phyloP scores from a whole-genome alignment of 176 grass and related monocot species.

The barley (Hordeum vulgare) region MorexV3_pseudomolecules_assembly NC_058520.1:329760078-329760577 shows the following conservation, averaged over 20 bases:
- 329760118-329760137: not conserved
- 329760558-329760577: constrained; percentile 87
- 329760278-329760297: constrained; percentile 99
- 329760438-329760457: constrained; percentile 26
- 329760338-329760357: constrained; percentile 13
- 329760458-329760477: constrained; percentile 88
- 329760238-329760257: not conserved
- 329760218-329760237: not conserved
- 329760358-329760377: constrained; percentile 11
- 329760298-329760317: constrained; percentile 97
- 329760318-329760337: constrained; percentile 51
- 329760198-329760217: not conserved
- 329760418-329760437: constrained; percentile 17
- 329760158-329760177: not conserved
- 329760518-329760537: constrained; percentile 86
- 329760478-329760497: constrained; percentile 99
- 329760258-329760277: constrained; percentile 30
- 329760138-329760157: constrained; percentile 13
- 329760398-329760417: constrained; percentile 9
- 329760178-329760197: constrained; percentile 12
- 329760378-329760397: not conserved
- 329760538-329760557: constrained; percentile 97
- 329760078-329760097: not conserved
- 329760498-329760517: constrained; percentile 93
- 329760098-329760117: constrained; percentile 8